Conservation (phyloP, 768 basidiomycete genomes). For the Coprinopsis marcescibilis region DNA sequence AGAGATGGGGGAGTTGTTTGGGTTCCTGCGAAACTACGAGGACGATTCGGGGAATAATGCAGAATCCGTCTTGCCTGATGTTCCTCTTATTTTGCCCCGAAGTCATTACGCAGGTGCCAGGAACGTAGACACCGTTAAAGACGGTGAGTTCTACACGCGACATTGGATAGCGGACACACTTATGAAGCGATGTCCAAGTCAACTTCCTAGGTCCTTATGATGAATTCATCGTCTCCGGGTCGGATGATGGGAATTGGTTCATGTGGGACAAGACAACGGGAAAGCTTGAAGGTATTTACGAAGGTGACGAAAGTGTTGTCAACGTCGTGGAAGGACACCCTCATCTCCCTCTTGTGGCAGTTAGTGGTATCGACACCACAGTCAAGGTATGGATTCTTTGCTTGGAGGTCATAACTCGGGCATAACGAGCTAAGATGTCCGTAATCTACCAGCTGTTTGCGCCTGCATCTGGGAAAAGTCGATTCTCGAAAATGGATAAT, state of each 20-base stretch:
- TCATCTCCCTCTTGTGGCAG: slow-evolving; percentile 72
- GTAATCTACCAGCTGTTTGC: slow-evolving; percentile 51
- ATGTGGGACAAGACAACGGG: slow-evolving; percentile 74
- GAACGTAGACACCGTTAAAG: slow-evolving; percentile 83
- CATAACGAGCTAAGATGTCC: too few species aligned
- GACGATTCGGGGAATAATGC: slow-evolving; percentile 13
- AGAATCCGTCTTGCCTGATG: slow-evolving; percentile 22
- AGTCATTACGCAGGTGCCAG: slow-evolving; percentile 60
- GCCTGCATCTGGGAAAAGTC: slow-evolving; percentile 40
- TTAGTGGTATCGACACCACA: slow-evolving; percentile 81
- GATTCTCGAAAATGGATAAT: slow-evolving; percentile 49
- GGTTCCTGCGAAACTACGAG: background rate
- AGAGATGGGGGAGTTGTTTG: slow-evolving; percentile 1
- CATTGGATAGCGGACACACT: background rate
- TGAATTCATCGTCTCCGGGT: slow-evolving; percentile 77
- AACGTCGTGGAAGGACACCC: slow-evolving; percentile 87
- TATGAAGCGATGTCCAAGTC: slow-evolving; percentile 35
- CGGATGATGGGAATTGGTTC: slow-evolving; percentile 85
- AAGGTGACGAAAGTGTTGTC: slow-evolving; percentile 77
- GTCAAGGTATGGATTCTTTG: slow-evolving; percentile 57
- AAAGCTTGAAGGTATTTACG: slow-evolving; percentile 65
- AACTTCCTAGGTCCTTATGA: slow-evolving; percentile 79
- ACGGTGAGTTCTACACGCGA: slow-evolving; percentile 47
- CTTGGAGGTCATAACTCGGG: too few species aligned
- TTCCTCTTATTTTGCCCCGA: slow-evolving; percentile 59